Conservation (phyloP, 352 stramenopile species). For the Peronospora belbahrii region DNA sequence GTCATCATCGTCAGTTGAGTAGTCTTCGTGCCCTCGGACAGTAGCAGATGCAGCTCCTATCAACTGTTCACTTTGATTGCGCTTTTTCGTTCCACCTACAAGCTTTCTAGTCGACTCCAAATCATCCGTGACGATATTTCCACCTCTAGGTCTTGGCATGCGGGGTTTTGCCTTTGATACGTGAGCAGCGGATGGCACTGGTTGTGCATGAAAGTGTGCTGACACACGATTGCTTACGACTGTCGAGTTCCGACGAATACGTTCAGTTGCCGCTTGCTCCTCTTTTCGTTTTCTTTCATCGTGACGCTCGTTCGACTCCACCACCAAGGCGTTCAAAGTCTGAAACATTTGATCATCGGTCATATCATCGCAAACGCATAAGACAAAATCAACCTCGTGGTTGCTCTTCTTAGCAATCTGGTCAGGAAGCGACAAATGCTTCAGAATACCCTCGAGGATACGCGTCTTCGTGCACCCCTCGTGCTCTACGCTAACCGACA, state of each 20-base stretch:
- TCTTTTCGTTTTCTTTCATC: slow-evolving; percentile 39
- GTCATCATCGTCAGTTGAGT: slow-evolving; percentile 38
- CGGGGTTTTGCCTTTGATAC: slow-evolving; percentile 32
- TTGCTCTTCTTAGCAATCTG: slow-evolving; percentile 60
- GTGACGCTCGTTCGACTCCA: slow-evolving; percentile 67
- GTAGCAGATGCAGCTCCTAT: slow-evolving; percentile 18
- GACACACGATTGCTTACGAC: slow-evolving; percentile 4
- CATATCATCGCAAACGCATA: slow-evolving; percentile 85
- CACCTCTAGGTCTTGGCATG: slow-evolving; percentile 20
- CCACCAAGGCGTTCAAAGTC: slow-evolving; percentile 67
- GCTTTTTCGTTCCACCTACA: slow-evolving; percentile 7
- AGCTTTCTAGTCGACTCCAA: slow-evolving; percentile 15
- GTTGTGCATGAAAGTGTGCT: slow-evolving; percentile 15
- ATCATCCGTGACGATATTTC: slow-evolving; percentile 16
- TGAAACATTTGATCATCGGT: slow-evolving; percentile 89
- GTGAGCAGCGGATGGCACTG: slow-evolving; percentile 27
- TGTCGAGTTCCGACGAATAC: slow-evolving; percentile 27
- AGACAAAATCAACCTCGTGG: slow-evolving; percentile 79
- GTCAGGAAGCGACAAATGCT: slow-evolving; percentile 56
- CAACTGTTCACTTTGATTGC: slow-evolving; percentile 11
- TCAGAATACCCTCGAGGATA: slow-evolving; percentile 67
- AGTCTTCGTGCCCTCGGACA: slow-evolving; percentile 24
- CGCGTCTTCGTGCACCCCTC: slow-evolving; percentile 72
- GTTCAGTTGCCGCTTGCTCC: slow-evolving; percentile 24
- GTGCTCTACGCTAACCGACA: slow-evolving; percentile 76